phyloP scores from a whole-genome alignment of 805 yeast species.

The Ogataea dorogensis region DNA sequence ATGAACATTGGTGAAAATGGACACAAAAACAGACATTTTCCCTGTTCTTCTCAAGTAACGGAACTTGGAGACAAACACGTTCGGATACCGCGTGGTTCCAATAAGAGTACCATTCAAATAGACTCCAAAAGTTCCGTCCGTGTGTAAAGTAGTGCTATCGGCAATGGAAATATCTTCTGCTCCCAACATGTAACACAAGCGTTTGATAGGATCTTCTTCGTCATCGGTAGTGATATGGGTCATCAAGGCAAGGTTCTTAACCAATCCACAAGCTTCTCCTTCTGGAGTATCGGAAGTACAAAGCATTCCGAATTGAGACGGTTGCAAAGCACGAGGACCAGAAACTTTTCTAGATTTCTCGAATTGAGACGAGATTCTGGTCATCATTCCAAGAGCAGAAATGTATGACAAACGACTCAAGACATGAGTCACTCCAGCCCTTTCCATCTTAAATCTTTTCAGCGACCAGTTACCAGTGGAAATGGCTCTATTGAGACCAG shows the following conservation, averaged over 20 bases:
- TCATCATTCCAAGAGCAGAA: constrained; percentile 98
- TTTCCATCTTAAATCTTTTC: constrained; percentile 98
- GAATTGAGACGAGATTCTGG: constrained; percentile 97
- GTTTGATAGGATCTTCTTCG: constrained; percentile 85
- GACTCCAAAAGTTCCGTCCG: constrained; percentile 77
- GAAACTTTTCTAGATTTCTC: constrained; percentile 97
- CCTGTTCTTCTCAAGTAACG: constrained; percentile 82
- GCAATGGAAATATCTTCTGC: constrained; percentile 81
- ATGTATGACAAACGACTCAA: constrained; percentile 87
- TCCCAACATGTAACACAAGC: constrained; percentile 77
- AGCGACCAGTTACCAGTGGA: constrained; percentile 99
- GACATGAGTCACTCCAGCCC: constrained; percentile 99
- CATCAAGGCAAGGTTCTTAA: constrained; percentile 94
- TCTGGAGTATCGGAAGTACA: constrained; percentile 99
- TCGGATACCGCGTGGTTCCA: constrained; percentile 86
- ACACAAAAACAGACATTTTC: constrained; percentile 82
- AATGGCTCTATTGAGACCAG: constrained; percentile 92
- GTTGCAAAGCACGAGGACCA: constrained; percentile 98
- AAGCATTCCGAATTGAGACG: constrained; percentile 98
- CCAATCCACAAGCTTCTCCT: constrained; percentile 99
- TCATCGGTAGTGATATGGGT: constrained; percentile 98
- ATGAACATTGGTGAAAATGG: constrained; percentile 85
- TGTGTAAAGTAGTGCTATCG: constrained; percentile 80
- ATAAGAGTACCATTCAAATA: constrained; percentile 91
- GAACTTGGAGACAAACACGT: constrained; percentile 75